Percentiles rank a stretch among this genome's conserved stretches.
phyloP scores from a whole-genome alignment of 2,329 filamentous ascomycete genomes.

The Aspergillus calidoustus region DNA sequence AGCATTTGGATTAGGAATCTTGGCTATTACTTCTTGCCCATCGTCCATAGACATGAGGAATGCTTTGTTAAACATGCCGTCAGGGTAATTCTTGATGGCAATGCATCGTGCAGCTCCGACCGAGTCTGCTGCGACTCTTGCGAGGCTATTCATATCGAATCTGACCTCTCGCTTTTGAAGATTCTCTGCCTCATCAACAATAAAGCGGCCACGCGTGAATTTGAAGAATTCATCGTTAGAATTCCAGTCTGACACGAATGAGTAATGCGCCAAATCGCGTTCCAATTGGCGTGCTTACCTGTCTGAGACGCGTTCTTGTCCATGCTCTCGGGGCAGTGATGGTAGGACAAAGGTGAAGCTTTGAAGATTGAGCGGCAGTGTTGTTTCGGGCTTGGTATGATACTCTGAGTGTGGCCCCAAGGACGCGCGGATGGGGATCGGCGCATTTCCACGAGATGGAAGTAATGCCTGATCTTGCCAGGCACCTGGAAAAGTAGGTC shows the following conservation, averaged over 20 bases:
- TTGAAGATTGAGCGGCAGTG: too few relatives aligned
- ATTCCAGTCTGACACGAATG: conserved; percentile 29
- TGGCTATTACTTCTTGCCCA: conserved; percentile 37
- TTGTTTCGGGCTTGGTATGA: too few relatives aligned
- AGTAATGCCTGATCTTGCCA: too few relatives aligned
- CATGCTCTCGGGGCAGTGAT: too few relatives aligned
- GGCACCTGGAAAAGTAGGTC: too few relatives aligned
- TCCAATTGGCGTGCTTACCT: too few relatives aligned
- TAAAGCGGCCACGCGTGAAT: conserved; percentile 36
- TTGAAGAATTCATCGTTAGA: conserved; percentile 33
- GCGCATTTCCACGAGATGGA: too few relatives aligned
- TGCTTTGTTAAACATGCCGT: conserved; percentile 38
- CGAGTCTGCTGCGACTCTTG: conserved; percentile 26
- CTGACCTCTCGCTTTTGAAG: conserved; percentile 27
- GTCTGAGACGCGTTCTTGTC: too few relatives aligned
- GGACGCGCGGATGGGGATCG: too few relatives aligned
- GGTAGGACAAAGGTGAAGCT: too few relatives aligned
- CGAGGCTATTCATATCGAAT: conserved; percentile 30
- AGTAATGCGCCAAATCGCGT: too few relatives aligned
- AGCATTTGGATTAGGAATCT: conserved; percentile 41
- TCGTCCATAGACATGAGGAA: conserved; percentile 38
- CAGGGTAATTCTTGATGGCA: conserved; percentile 30
- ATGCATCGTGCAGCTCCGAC: conserved; percentile 25
- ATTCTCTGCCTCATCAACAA: conserved; percentile 32
- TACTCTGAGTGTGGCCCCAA: too few relatives aligned